These are phyloP conservation scores for Cyanodermella asteris DNA, from an alignment of 2,329 filamentous ascomycete genomes.

Conservation along the genomic window DNA sequence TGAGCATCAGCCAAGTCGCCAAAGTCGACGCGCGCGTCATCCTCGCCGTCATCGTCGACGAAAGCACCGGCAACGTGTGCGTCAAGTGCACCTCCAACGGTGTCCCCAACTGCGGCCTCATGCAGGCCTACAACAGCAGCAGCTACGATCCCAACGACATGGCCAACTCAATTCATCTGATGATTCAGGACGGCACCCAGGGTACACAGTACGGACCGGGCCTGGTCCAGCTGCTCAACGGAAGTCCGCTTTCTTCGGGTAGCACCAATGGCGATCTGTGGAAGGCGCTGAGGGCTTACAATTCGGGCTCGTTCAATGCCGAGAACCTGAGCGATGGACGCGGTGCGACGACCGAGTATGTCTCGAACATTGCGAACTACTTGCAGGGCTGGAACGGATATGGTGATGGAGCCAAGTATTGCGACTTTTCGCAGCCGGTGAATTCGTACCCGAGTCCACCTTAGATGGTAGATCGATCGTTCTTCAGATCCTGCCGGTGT, in stretches of 20 bases:
- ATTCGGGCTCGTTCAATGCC: too few species aligned
- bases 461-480: too few species aligned
- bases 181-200: conserved; percentile 19
- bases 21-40: conserved; percentile 14
- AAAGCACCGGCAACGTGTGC: conserved; percentile 24
- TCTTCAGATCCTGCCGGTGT: too few species aligned
- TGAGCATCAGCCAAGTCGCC: conserved; percentile 8
- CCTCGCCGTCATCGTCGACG: conserved; percentile 15
- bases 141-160: conserved; percentile 18
- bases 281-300: too few species aligned
- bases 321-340: too few species aligned
- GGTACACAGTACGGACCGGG: conserved; percentile 22
- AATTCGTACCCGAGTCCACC: too few species aligned
- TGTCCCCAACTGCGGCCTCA: conserved; percentile 23
- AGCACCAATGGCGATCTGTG: conserved; percentile 7
- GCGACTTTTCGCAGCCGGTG: too few species aligned
- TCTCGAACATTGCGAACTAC: too few species aligned
- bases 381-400: too few species aligned
- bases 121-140: conserved; percentile 22
- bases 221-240: conserved; percentile 17
- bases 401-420: too few species aligned
- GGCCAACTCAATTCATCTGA: conserved; percentile 12
- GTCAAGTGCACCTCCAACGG: conserved; percentile 22
- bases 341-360: too few species aligned
- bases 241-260: too few species aligned